Base-by-base conservation (phyloP, 768 basidiomycete genomes). In the Serendipita sp. region DNA sequence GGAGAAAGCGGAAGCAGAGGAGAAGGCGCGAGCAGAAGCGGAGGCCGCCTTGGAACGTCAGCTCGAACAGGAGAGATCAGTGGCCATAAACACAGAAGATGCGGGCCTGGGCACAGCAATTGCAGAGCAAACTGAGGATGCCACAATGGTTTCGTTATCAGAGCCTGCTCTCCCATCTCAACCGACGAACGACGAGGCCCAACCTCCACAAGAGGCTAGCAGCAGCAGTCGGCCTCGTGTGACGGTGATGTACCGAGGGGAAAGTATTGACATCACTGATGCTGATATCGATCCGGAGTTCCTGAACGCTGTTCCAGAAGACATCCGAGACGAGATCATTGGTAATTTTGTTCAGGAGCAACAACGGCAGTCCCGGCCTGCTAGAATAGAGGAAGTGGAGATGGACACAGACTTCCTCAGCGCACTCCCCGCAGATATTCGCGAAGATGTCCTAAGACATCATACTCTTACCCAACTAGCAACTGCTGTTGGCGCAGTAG, bases 241-340 rank as follows among this genome's bases (percentile, higher is more conserved):
- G 31, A 91, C 89, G 0, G 87, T 99, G 70, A 80, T 83, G 75
- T 91, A 99, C 63, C 90, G 93, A 73, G 96, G 96, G 62, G 89
- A 83, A 67, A 79, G 85, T 4, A 91, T 98, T 31, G 96, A 99
- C 71, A 99, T 99, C 72, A 99, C 96, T 2, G 93, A 98, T 69
- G 95, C 93, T 43, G 96, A 96, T 3, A 97, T 99, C 70, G 96
- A 99, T 72, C 91, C 94, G 1, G 93, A 91, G 3, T 99, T 99
- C 81, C 77, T 99, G 64, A 93, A 97, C 75, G 96, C 96, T 29
- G 76, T 99, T 6, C 96, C 96, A 0, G 96, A 99, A 71, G 95
- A 98, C 68, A 98, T 99, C 87, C 84, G 96, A 62, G 95, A 96
- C 71, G 96, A 99, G 71, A 92, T 99, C 40, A 79, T 99, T 63